Base-by-base conservation (phyloP, 192 early-diverging fungal species). In the Coemansia sp. region DNA sequence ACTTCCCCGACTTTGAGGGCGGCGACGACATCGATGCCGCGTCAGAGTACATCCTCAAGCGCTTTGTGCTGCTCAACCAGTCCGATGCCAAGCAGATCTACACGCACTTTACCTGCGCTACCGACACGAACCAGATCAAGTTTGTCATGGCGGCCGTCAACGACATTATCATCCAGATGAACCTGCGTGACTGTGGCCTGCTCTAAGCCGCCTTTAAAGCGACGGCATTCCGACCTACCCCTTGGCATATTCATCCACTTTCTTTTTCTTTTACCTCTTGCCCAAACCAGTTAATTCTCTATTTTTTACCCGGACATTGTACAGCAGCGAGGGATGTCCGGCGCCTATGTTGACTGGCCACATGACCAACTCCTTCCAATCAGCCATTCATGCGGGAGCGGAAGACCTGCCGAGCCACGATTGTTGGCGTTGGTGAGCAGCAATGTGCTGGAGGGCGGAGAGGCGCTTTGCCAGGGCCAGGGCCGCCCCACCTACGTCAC, bases 81-180 rank as follows among this genome's bases (percentile, higher is more conserved):
- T 88, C 90, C 4, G 83, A 88, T 36, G 82, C 93, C 23, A 88
- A 89, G 53, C 87, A 13, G 94, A 95, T 95, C 69, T 94, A 93
- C 68, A 90, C 91, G 42, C 92, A 92, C 76, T 80, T 95, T 62
- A 95, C 94, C 4, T 91, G 92, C 70, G 94, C 93, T 21, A 95
- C 94, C 1, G 92, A 95, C 73, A 95, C 94, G 18, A 88, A 87
- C 66, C 94, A 94, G 83, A 89, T 90, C 70, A 82, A 88, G 41
- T 83, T 94, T 21, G 94, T 96, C 20, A 94, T 96, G 86, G 91
- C 93, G 1, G 94, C 93, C 21, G 92, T 96, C 36, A 94, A 91
- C 68, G 91, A 92, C 72, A 92, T 94, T 68, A 88, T 94, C 75
- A 92, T 94, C 61, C 92, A 92, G 68, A 85, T 83, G 47, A 94